Evolutionary conservation across 1,284 basidiomycete species (phyloP).

Genomic region (Quambalaria eucalypti): DNA sequence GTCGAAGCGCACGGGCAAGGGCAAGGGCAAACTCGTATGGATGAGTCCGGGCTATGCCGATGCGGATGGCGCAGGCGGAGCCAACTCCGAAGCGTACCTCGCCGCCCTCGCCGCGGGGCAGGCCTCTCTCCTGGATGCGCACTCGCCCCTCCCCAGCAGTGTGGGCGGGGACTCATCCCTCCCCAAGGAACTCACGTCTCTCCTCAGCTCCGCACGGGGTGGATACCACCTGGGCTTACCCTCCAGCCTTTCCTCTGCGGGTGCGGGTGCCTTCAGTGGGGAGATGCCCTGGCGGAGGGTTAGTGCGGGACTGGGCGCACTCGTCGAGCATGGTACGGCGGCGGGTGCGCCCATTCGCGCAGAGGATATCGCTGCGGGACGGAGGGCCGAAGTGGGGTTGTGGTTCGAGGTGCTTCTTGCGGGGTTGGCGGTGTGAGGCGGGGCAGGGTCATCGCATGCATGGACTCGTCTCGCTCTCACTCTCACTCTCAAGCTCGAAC

Average conservation of each 20-base stretch:
- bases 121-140: no score
- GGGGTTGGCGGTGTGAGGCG: conserved; percentile 3
- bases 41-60: not conserved
- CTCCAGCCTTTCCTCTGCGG: no score
- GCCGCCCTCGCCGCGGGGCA: not conserved
- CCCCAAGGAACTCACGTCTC: not conserved
- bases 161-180: not conserved
- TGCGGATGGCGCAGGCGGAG: not conserved
- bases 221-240: not conserved
- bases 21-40: not conserved
- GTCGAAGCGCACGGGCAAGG: no score
- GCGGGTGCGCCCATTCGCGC: conserved; percentile 70
- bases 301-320: conserved; percentile 65
- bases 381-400: conserved; percentile 49
- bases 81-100: not conserved
- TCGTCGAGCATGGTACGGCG: conserved; percentile 77
- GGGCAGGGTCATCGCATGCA: not conserved
- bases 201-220: not conserved
- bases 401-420: conserved; percentile 18
- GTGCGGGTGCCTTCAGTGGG: no score
- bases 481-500: no score
- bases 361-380: conserved; percentile 26
- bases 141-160: not conserved
- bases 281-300: conserved; percentile 37
- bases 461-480: no score